Percentiles rank a stretch among this genome's conserved stretches.
These are phyloP conservation scores for Mortierella claussenii DNA, from an alignment of 192 early-diverging fungal species.

Conservation along the genomic window DNA sequence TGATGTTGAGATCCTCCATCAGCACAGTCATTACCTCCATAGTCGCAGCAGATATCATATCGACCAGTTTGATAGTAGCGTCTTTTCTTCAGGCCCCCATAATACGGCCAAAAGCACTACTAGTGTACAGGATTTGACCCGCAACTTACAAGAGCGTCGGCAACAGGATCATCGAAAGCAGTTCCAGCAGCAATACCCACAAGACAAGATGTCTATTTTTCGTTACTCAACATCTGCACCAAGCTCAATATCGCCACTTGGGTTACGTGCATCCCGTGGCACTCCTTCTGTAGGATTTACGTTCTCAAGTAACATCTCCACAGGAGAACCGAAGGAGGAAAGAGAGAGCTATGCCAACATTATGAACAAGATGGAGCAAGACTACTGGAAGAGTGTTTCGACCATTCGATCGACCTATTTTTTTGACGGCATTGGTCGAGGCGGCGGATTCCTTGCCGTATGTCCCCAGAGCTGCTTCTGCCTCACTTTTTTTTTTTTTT, in stretches of 20 bases:
- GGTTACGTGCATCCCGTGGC: neutral
- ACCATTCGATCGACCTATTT: slow-evolving; percentile 48
- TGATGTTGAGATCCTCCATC: neutral
- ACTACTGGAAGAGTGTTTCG: slow-evolving; percentile 48
- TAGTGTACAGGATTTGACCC: neutral
- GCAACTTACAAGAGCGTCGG: neutral
- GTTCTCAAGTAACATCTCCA: slow-evolving; percentile 14
- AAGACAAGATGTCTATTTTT: slow-evolving; percentile 5
- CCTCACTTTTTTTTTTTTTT: neutral
- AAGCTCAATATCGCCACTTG: slow-evolving; percentile 5
- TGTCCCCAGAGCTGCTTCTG: neutral
- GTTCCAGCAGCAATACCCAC: neutral
- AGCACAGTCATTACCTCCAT: slow-evolving; percentile 16
- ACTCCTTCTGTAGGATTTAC: slow-evolving; percentile 8
- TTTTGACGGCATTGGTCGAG: slow-evolving; percentile 50
- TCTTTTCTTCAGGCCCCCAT: no score
- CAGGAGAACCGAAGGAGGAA: slow-evolving; percentile 16
- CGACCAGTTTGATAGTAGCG: no score
- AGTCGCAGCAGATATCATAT: no score
- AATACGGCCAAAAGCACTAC: no score
- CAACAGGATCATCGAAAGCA: no score
- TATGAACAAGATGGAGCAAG: slow-evolving; percentile 27
- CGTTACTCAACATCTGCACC: slow-evolving; percentile 26
- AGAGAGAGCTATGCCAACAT: slow-evolving; percentile 20
- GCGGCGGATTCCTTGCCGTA: slow-evolving; percentile 50